Evolutionary conservation across 371 early-diverging fungal species (phyloP), one percentile per base, ranked within the genome.

Genomic region (Synchytrium microbalum): DNA sequence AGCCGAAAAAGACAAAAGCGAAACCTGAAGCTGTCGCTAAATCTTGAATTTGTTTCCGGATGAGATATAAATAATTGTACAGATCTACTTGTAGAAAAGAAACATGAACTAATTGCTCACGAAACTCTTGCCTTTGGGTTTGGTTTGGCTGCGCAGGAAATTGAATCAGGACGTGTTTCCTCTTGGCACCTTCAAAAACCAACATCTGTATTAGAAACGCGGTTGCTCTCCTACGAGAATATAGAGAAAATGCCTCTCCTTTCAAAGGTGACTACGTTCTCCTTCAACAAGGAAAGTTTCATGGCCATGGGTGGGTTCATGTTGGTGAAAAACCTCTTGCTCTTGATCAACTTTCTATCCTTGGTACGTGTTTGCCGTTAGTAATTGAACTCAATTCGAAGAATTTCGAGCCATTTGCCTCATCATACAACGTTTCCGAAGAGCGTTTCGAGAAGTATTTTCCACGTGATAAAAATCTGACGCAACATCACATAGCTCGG

Each of bases 311-410:
- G 72, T 26, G 72, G 74, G 32, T 80, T 80, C 64, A 75, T 78
- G 69, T 55, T 80, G 62, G 72, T 76, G 64, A 80, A 80, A 71
- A 80, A 80, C 67, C 67, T 76, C 62, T 59, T 80, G 64, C 64
- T 80, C 29, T 62, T 76, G 33, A 76, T 80, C 74, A 80, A 80
- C 70, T 80, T 80, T 64, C 63, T 80, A 32, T 75, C 78, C 5
- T 60, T 80, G 69, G 80, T 77, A 72, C 66, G 70, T 30, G 1
- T n/a, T 13, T 13, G 8, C 28, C 56, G 13, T 51, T 51, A n/a
- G 51, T n/a, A 14, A 14, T 51, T 51, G 14, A n/a, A 51, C 13
- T n/a, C n/a, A n/a, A n/a, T n/a, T n/a, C n/a, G n/a, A n/a, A n/a
- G n/a, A n/a, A n/a, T n/a, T n/a, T n/a, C 14, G n/a, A 54, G 24